Base-by-base conservation (phyloP, 441 rosid species). In the Geranium incanum region DNA sequence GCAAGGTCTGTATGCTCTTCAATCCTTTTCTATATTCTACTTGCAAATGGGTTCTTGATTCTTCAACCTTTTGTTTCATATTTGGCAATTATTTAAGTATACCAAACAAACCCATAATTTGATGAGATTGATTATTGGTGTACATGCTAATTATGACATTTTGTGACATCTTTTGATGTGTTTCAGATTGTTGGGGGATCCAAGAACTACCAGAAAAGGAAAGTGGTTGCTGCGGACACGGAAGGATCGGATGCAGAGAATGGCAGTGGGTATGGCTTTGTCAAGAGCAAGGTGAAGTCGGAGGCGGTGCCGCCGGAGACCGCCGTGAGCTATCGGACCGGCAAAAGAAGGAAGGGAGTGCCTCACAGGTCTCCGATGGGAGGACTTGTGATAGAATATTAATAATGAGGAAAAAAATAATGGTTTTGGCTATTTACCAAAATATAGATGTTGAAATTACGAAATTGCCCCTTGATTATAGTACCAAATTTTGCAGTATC, bases 311-410 rank as follows among this genome's bases (percentile, higher is more conserved):
- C 85, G 0, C 83, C 85, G 36, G 79, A 80, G 0, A 79, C 78
- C 0, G 80, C 79, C 12, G 33, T 71, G 41, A 80, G 37, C 36
- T 74, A 70, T 69, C 70, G 78, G 60, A 69, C 75, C 0, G 77
- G 72, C 12, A 83, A 81, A 77, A 76, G 84, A 70, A 84, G 92
- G 60, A 83, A 83, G 81, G 86, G 86, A 15, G 68, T 81, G 41
- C 86, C 86, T 6, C 84, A 79, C 21, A 73, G 86, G 19, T 69
- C 86, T 43, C 86, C 86, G 2, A 77, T 81, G 84, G 86, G 81
- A 63, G 86, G 84, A 39, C 77, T 77, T 50, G 69, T 81, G 19
- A 72, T 79, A 75, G 76, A 83, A 70, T 83, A 81, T 74, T 83
- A 45, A 78, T n/a, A 52, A 15, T 3, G 15, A 52, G 2, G 4